Conservation (phyloP, 1,139 yeast species). For the Magnusiomyces sp. region DNA sequence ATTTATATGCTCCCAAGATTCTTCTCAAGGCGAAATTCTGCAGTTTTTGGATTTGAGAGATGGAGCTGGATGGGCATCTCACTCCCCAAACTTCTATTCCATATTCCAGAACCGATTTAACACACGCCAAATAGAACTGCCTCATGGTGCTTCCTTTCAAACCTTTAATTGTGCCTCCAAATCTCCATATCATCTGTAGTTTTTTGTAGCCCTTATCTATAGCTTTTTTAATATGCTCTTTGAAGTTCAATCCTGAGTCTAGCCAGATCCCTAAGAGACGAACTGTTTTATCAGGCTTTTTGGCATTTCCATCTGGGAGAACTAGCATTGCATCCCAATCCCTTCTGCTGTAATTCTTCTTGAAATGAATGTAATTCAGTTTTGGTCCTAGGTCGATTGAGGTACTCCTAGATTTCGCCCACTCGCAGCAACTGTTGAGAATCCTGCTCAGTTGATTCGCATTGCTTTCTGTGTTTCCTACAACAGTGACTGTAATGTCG, state of each 20-base stretch:
- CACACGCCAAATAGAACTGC: neutral
- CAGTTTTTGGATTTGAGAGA: neutral
- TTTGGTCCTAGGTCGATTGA: slow-evolving; percentile 11
- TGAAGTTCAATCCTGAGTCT: neutral
- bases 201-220: neutral
- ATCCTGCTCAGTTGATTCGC: neutral
- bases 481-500: neutral
- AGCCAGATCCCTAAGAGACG: neutral
- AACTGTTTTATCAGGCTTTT: neutral
- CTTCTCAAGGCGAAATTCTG: neutral
- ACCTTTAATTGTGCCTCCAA: neutral
- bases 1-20: neutral
- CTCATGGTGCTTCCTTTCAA: neutral
- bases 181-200: neutral
- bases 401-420: neutral
- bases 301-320: neutral
- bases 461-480: neutral
- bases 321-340: neutral
- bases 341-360: neutral
- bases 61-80: neutral
- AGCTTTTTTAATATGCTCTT: neutral
- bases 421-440: neutral
- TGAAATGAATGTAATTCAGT: slow-evolving; percentile 3
- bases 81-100: neutral
- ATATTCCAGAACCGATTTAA: neutral